Conservation (phyloP, 768 basidiomycete species). For the Tulasnella sp. region DNA sequence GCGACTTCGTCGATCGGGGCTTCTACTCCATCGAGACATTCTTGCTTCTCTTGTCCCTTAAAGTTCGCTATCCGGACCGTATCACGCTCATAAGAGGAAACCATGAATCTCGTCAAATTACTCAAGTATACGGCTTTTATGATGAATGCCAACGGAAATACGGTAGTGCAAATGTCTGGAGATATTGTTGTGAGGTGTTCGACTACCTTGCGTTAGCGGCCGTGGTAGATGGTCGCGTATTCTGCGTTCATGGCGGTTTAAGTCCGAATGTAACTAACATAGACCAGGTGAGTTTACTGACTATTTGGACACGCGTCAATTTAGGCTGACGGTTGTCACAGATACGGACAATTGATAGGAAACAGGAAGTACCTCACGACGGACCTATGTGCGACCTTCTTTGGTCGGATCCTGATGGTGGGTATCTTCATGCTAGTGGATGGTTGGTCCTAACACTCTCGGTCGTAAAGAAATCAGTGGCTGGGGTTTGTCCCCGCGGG, state of each 20-base stretch:
- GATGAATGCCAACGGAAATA: constrained; percentile 97
- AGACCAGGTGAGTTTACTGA: constrained; percentile 56
- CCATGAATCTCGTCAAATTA: constrained; percentile 95
- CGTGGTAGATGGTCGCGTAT: constrained; percentile 92
- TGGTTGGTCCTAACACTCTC: not conserved
- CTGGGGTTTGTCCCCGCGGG: constrained; percentile 96
- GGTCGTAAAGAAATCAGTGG: constrained; percentile 59
- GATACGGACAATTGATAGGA: constrained; percentile 91
- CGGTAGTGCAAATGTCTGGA: constrained; percentile 86
- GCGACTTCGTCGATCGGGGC: constrained; percentile 96
- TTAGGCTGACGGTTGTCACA: constrained; percentile 16
- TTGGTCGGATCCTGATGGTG: constrained; percentile 99
- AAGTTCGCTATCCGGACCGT: constrained; percentile 93
- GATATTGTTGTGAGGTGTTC: constrained; percentile 98
- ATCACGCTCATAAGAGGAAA: constrained; percentile 96
- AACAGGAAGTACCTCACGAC: constrained; percentile 96
- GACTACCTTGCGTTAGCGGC: constrained; percentile 92
- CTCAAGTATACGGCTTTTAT: constrained; percentile 88
- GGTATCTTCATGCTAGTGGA: constrained; percentile 19
- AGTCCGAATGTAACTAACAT: constrained; percentile 77
- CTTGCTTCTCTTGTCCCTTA: constrained; percentile 83
- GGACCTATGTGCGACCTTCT: constrained; percentile 97
- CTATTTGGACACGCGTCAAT: too few species aligned
- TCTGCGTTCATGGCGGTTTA: constrained; percentile 94
- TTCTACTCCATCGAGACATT: constrained; percentile 97